phyloP scores from a whole-genome alignment of 345 rosid genomes.

The Corchorus olitorius region DNA sequence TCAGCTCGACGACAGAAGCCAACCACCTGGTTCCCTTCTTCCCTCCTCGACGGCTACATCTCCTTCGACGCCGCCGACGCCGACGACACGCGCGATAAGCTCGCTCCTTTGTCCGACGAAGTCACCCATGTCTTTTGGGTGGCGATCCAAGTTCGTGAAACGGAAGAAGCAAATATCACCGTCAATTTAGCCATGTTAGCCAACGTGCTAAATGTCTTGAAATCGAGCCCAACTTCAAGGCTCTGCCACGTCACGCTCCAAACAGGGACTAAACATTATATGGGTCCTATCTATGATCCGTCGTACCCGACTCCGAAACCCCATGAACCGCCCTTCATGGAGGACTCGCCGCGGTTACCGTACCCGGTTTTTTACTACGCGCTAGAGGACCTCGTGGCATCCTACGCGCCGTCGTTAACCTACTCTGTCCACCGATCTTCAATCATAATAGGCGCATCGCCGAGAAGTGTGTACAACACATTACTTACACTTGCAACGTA shows the following conservation, averaged over 20 bases:
- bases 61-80: constrained; percentile 24
- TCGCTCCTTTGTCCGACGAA: too few relatives aligned
- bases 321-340: not conserved
- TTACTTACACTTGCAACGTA: constrained; percentile 29
- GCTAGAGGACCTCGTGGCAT: constrained; percentile 35
- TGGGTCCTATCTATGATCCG: too few relatives aligned
- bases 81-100: not conserved
- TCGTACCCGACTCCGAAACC: not conserved
- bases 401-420: constrained; percentile 18
- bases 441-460: constrained; percentile 36
- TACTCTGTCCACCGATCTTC: constrained; percentile 40
- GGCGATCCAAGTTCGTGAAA: constrained; percentile 21
- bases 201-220: too few relatives aligned
- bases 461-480: constrained; percentile 27
- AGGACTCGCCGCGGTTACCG: constrained; percentile 36
- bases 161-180: constrained; percentile 25
- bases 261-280: too few relatives aligned
- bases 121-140: too few relatives aligned
- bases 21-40: constrained; percentile 34
- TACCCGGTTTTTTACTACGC: constrained; percentile 31
- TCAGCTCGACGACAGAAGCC: constrained; percentile 30
- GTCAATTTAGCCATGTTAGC: not conserved
- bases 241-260: too few relatives aligned
- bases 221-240: too few relatives aligned
- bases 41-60: constrained; percentile 23